Evolutionary conservation across 345 rosid genomes (phyloP), one percentile per base, ranked within the genome.

Genomic region (Kernera saxatilis): DNA sequence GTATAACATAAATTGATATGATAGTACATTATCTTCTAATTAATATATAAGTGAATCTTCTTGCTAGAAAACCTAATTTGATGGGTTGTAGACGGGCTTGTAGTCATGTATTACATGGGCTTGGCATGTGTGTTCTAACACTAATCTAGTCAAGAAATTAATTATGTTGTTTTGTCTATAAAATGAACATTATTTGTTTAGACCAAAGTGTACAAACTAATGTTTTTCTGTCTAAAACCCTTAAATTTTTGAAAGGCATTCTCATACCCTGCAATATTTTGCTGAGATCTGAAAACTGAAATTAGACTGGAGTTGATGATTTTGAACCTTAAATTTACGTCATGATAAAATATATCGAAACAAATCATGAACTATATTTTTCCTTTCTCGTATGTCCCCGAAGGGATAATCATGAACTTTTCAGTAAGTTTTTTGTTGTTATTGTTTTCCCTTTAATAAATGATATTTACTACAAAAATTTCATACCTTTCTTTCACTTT

Each of bases 401-500:
- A 26, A 49, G 39, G 15, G 5, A 18, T 46, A 53, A 62, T 71
- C 27, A 71, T 61, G 26, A 62, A 15, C 46, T 36, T 52, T 62
- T 40, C 70, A 53, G 13, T 17, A 35, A 54, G 50, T 10, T 33
- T 62, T 11, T 17, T 19, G 44, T 21, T 53, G 32, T 39, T 64
- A 13, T 33, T 45, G 71, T 64, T 45, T 43, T 55, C 41, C 57
- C 70, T 41, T 59, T 18, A 29, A 51, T 30, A 13, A 29, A 51
- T 30, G 4, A 29, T 61, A 49, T 9, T 6, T 36, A 61, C 26
- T 26, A 51, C 37, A 35, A 71, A 18, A 36, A 17, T 5, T 29
- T 4, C 3, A 11, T 54, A 62, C 46, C 9, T 71, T 63, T 8
- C 43, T 60, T 32, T 35, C 51, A 59, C 67, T 59, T 63, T 70